These are phyloP conservation scores for Peronospora destructor DNA, from an alignment of 352 stramenopile species.

Conservation along the genomic window DNA sequence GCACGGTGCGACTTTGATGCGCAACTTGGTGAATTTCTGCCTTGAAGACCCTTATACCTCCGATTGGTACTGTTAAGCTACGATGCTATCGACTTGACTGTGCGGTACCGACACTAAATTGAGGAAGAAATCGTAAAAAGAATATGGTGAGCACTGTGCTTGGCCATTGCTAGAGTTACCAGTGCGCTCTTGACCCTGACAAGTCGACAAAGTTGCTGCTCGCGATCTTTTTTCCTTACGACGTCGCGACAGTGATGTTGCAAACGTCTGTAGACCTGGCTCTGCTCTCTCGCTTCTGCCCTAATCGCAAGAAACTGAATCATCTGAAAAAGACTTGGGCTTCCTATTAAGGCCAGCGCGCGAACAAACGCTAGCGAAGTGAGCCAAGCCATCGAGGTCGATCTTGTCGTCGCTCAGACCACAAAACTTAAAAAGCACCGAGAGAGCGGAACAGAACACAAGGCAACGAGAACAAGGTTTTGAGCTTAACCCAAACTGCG, in stretches of 20 bases:
- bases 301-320: constrained; percentile 32
- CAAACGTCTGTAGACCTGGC: constrained; percentile 11
- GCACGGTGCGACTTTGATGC: constrained; percentile 4
- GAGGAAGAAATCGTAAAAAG: constrained; percentile 28
- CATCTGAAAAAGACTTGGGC: constrained; percentile 16
- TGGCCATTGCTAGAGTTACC: too few species aligned
- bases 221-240: constrained; percentile 23
- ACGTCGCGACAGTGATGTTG: constrained; percentile 29
- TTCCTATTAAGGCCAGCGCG: constrained; percentile 21
- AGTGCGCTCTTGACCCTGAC: not conserved
- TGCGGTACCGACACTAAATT: constrained; percentile 21
- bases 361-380: constrained; percentile 16
- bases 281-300: constrained; percentile 23
- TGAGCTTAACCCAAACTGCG: constrained; percentile 6
- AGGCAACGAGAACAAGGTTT: constrained; percentile 7
- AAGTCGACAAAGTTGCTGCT: constrained; percentile 7
- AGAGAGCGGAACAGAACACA: constrained; percentile 23
- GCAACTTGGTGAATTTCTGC: constrained; percentile 4
- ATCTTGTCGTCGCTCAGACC: constrained; percentile 28
- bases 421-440: constrained; percentile 27
- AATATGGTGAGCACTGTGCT: not conserved
- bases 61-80: too few species aligned
- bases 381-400: constrained; percentile 14
- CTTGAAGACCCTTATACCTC: constrained; percentile 8
- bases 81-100: constrained; percentile 6